These are phyloP conservation scores for Fistulinella prunicolor DNA, from an alignment of 768 basidiomycete species.

Conservation along the genomic window DNA sequence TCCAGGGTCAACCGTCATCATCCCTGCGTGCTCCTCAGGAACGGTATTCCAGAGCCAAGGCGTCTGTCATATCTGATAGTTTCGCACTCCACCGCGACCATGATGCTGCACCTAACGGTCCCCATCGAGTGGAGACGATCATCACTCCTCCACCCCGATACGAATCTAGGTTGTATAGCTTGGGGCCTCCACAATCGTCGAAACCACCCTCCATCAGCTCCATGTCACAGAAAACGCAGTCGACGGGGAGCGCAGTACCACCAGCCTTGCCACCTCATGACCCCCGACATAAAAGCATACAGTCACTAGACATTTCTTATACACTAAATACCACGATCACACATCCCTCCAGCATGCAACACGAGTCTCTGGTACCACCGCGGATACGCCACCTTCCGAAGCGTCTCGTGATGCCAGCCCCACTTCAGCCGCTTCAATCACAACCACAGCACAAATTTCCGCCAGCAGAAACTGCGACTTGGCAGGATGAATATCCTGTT, in stretches of 20 bases:
- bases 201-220: constrained; percentile 6
- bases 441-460: constrained; percentile 16
- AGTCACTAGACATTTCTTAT: constrained; percentile 10
- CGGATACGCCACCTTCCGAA: constrained; percentile 50
- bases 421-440: constrained; percentile 43
- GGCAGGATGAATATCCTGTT: constrained; percentile 4
- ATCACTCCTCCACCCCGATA: constrained; percentile 22
- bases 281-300: constrained; percentile 8
- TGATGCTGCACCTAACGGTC: constrained; percentile 14
- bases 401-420: constrained; percentile 72
- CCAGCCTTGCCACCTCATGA: not conserved
- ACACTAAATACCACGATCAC: not conserved
- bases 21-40: constrained; percentile 15
- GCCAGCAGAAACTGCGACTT: not conserved
- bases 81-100: constrained; percentile 8
- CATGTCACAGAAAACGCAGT: constrained; percentile 2
- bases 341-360: constrained; percentile 8
- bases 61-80: constrained; percentile 5
- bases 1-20: constrained; percentile 2
- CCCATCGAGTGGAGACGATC: constrained; percentile 11
- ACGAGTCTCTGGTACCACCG: constrained; percentile 9
- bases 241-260: not conserved
- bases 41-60: constrained; percentile 9
- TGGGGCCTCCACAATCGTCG: constrained; percentile 8
- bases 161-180: constrained; percentile 11